Evolutionary conservation across 768 basidiomycete genomes (phyloP).

Genomic region (Hygrocybe coccinea): DNA sequence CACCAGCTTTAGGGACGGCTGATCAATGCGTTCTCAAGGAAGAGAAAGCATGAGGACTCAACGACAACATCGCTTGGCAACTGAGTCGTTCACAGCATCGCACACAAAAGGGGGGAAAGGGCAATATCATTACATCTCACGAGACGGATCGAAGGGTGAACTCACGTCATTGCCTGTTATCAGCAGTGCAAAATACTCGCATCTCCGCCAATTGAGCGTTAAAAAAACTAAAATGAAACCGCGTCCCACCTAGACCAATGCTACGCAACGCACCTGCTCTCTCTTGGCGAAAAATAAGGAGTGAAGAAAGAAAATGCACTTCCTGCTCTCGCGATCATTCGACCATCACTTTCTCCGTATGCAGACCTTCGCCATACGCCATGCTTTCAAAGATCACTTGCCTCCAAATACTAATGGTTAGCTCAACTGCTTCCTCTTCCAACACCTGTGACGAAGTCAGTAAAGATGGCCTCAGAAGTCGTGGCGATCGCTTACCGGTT

Average conservation of each 20-base stretch:
- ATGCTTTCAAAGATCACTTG: conserved; percentile 94
- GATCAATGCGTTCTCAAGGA: background rate
- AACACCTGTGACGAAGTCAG: conserved; percentile 55
- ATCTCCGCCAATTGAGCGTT: conserved; percentile 16
- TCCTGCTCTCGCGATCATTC: conserved; percentile 42
- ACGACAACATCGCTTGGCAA: conserved; percentile 9
- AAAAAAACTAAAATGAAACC: conserved; percentile 26
- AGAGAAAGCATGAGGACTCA: conserved; percentile 18
- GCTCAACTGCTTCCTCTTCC: conserved; percentile 83
- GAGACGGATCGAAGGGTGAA: conserved; percentile 48
- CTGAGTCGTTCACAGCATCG: conserved; percentile 8
- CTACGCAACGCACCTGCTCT: conserved; percentile 55
- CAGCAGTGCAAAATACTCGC: conserved; percentile 6
- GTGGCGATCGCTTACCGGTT: conserved; percentile 62
- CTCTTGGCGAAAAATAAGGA: conserved; percentile 9
- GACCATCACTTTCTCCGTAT: conserved; percentile 80
- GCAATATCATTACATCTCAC: conserved; percentile 45
- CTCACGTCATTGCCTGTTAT: conserved; percentile 41
- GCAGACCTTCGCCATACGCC: conserved; percentile 85
- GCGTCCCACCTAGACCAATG: conserved; percentile 25
- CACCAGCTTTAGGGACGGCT: too few species aligned
- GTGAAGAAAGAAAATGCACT: conserved; percentile 23
- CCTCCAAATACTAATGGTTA: conserved; percentile 79
- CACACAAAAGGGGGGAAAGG: conserved; percentile 19
- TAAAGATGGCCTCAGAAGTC: background rate